Evolutionary conservation across 352 stramenopile species (phyloP), one percentile per base, ranked within the genome.

Genomic region (Globisporangium carolinianum): DNA sequence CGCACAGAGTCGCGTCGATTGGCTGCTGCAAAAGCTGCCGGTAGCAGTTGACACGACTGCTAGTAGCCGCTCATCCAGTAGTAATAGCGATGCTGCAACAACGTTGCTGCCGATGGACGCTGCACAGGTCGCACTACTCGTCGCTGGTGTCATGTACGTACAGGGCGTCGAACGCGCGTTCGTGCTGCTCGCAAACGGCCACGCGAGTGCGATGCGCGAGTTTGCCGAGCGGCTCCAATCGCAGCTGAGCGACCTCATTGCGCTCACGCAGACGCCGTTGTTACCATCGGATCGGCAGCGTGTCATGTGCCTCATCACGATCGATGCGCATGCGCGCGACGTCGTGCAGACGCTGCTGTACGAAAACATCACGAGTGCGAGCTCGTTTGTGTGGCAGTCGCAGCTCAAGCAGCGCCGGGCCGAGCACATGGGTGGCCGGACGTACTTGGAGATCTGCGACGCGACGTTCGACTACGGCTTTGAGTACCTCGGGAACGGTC

Each of bases 281-380:
- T 81, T 70, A 5, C 93, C 86, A 53, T 83, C 79, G 42, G 92
- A 98, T 62, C 86, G 93, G 4, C 89, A 91, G 60, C 81, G 94
- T 12, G 73, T 98, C 18, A 98, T 98, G 89, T 94, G 91, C 50
- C 87, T 97, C 67, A 98, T 98, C 65, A 98, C 93, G 4, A 96
- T 97, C 72, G 94, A 98, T 62, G 89, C 91, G 0, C 93, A 98
- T 62, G 76, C 82, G 8, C 78, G 93, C 39, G 94, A 98, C 62
- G 76, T 98, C 48, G 78, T 98, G 0, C 82, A 97, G 32, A 97
- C 94, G 32, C 75, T 98, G 36, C 68, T 97, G 6, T 84, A 90
- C 37, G 83, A 97, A 62, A 63, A 89, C 39, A 91, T 97, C 14
- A 82, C 69, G 37, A 71, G 53, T 37, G 50, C 77, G 12, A 79